Conservation (phyloP, 176 grass and related monocot species). For the Oryza longistaminata region DNA sequence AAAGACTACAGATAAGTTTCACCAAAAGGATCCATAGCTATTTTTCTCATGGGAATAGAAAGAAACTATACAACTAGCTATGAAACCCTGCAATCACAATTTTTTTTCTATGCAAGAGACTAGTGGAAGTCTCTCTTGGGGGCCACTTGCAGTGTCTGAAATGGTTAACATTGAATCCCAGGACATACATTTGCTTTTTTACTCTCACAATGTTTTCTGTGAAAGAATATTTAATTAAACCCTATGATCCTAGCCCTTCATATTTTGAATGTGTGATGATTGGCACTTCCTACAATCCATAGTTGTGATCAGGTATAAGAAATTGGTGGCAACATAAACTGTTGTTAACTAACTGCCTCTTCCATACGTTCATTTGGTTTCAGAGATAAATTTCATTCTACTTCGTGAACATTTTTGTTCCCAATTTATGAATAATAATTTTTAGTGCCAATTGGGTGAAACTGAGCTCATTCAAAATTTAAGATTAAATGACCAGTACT, state of each 20-base stretch:
- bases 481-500: neutral
- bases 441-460: neutral
- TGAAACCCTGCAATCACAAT: neutral
- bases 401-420: neutral
- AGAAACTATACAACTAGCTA: neutral
- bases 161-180: neutral
- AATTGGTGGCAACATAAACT: neutral
- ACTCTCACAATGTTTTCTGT: neutral
- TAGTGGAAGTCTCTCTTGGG: neutral
- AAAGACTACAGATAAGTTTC: slow-evolving; percentile 3
- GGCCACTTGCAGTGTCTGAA: neutral
- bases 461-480: neutral
- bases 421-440: neutral
- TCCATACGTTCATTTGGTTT: neutral
- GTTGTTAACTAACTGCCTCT: neutral
- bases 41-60: neutral
- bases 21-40: neutral
- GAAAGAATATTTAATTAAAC: neutral
- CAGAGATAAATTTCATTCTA: neutral
- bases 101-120: neutral
- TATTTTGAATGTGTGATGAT: neutral
- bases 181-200: neutral
- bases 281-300: neutral
- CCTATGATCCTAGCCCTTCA: neutral
- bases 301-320: neutral